A percentile compares a stretch with the other conserved stretches of the same genome.
These are phyloP conservation scores for Gamsiella multidivaricata DNA, from an alignment of 192 early-diverging fungal genomes.

Conservation along the genomic window DNA sequence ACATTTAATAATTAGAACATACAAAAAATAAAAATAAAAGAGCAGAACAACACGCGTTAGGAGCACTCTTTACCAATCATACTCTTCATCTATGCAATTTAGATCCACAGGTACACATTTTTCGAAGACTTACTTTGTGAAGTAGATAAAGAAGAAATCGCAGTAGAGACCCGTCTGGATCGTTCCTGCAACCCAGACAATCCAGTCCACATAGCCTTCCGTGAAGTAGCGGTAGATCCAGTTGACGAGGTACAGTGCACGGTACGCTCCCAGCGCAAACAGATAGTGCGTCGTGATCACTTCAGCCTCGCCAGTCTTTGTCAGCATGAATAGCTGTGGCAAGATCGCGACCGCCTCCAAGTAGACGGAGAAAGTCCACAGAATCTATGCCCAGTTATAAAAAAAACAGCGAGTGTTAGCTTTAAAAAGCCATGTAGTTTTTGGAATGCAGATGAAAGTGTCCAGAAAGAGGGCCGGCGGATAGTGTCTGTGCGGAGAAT, in stretches of 20 bases:
- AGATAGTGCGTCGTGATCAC: slow-evolving; percentile 99
- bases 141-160: slow-evolving; percentile 99
- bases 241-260: slow-evolving; percentile 70
- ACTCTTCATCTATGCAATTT: too few relatives aligned
- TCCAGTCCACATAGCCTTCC: slow-evolving; percentile 82
- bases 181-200: slow-evolving; percentile 89
- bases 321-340: slow-evolving; percentile 97
- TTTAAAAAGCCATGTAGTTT: neutral
- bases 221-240: slow-evolving; percentile 93
- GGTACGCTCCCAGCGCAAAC: slow-evolving; percentile 91
- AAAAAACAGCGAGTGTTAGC: neutral
- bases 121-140: slow-evolving; percentile 73
- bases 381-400: slow-evolving; percentile 66
- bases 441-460: too few relatives aligned
- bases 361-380: slow-evolving; percentile 98
- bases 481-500: too few relatives aligned
- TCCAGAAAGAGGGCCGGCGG: too few relatives aligned
- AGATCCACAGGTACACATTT: too few relatives aligned
- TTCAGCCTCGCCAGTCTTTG: slow-evolving; percentile 97
- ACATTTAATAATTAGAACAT: neutral
- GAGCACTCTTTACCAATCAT: neutral
- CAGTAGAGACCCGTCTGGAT: slow-evolving; percentile 95
- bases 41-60: neutral
- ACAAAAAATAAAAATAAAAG: neutral
- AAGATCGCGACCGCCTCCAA: slow-evolving; percentile 97